These are phyloP conservation scores for Leccinum incarnatum DNA, from an alignment of 768 basidiomycete genomes.

Conservation along the genomic window DNA sequence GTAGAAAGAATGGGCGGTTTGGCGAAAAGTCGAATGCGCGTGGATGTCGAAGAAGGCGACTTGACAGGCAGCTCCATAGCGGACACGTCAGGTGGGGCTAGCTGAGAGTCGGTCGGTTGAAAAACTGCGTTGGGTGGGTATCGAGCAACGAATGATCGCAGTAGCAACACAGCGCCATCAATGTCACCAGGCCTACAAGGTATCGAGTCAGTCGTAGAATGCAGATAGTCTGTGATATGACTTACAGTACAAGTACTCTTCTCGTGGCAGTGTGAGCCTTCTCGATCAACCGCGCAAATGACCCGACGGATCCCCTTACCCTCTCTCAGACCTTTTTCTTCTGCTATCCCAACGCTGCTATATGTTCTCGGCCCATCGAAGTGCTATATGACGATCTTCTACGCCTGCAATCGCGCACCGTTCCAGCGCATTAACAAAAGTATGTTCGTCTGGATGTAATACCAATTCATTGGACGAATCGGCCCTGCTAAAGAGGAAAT, in stretches of 20 bases:
- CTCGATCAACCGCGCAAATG: conserved; percentile 56
- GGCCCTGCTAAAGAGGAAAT: conserved; percentile 44
- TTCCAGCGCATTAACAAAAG: conserved; percentile 67
- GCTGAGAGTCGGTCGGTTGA: conserved; percentile 24
- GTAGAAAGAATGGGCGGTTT: conserved; percentile 56
- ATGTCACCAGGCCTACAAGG: conserved; percentile 45
- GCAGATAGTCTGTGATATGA: conserved; percentile 4
- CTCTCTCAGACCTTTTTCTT: conserved; percentile 36
- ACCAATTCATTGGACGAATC: conserved; percentile 6
- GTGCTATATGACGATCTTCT: conserved; percentile 46
- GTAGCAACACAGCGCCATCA: conserved; percentile 50
- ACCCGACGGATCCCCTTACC: conserved; percentile 19
- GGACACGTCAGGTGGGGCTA: neutral
- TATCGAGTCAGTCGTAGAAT: neutral
- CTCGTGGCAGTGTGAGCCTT: conserved; percentile 68
- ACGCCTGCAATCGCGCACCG: conserved; percentile 46
- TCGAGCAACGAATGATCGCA: conserved; percentile 58
- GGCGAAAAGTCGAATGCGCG: conserved; percentile 20
- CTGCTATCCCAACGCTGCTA: conserved; percentile 66
- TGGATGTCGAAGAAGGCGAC: conserved; percentile 3
- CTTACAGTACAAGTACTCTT: conserved; percentile 60
- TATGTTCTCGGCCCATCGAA: conserved; percentile 54
- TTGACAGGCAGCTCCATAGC: neutral
- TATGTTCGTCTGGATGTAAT: conserved; percentile 48
- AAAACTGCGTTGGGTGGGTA: conserved; percentile 62